Conservation (phyloP, 805 yeast species). For the Pichia phayaonensis region DNA sequence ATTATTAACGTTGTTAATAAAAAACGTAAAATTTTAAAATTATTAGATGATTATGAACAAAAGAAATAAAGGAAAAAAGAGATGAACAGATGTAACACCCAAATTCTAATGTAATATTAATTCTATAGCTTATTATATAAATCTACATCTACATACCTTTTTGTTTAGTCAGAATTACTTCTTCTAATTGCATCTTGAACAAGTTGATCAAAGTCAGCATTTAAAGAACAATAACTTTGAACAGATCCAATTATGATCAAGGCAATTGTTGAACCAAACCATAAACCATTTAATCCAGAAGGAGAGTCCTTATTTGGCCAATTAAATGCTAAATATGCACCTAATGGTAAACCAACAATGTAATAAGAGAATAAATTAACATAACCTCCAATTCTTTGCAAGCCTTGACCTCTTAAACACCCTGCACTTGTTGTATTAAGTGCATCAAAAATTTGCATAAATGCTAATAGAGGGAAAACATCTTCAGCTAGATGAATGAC, state of each 20-base stretch:
- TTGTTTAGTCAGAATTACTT: slow-evolving; percentile 21
- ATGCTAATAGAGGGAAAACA: slow-evolving; percentile 27
- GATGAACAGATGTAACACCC: too few relatives aligned
- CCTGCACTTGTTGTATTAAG: slow-evolving; percentile 46
- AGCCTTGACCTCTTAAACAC: slow-evolving; percentile 49
- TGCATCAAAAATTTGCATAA: slow-evolving; percentile 42
- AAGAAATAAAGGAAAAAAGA: too few relatives aligned
- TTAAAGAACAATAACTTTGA: slow-evolving; percentile 41
- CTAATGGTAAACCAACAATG: slow-evolving; percentile 60
- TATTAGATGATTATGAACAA: slow-evolving; percentile 4
- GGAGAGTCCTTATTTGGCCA: slow-evolving; percentile 26
- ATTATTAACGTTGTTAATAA: slow-evolving; percentile 12
- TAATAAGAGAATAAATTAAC: slow-evolving; percentile 55
- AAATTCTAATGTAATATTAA: background rate
- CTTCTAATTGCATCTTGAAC: slow-evolving; percentile 37
- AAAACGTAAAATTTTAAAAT: slow-evolving; percentile 5
- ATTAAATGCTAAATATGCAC: slow-evolving; percentile 48
- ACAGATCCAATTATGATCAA: slow-evolving; percentile 36
- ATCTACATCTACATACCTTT: background rate
- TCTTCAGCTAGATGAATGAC: slow-evolving; percentile 21
- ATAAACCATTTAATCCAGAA: slow-evolving; percentile 33
- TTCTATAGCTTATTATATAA: background rate
- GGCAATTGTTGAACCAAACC: slow-evolving; percentile 30
- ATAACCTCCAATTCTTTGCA: slow-evolving; percentile 49
- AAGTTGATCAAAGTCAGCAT: slow-evolving; percentile 44